phyloP scores from a whole-genome alignment of 495 filamentous ascomycete genomes.

The Glarea lozoyensis region DNA sequence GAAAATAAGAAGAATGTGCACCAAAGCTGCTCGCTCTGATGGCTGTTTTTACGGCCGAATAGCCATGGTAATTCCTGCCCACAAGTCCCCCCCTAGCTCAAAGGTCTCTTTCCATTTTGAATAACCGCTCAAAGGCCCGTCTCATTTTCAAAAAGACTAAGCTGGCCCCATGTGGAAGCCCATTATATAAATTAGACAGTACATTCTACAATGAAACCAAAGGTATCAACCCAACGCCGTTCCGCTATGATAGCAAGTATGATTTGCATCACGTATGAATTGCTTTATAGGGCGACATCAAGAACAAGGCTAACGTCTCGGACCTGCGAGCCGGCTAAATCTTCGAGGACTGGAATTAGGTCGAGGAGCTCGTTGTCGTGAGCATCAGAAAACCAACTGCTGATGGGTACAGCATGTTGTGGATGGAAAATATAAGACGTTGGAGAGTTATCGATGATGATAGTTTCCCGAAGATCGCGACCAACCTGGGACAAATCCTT shows the following conservation, averaged over 20 bases:
- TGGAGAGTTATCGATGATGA: slow-evolving; percentile 99
- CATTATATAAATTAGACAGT: slow-evolving; percentile 27
- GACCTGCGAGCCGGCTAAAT: slow-evolving; percentile 79
- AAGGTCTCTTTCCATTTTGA: slow-evolving; percentile 13
- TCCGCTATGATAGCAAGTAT: slow-evolving; percentile 38
- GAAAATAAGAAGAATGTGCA: slow-evolving; percentile 1
- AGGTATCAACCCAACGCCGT: slow-evolving; percentile 35
- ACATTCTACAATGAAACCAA: slow-evolving; percentile 25
- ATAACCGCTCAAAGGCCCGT: slow-evolving; percentile 11
- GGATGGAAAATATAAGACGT: slow-evolving; percentile 99
- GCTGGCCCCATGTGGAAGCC: slow-evolving; percentile 14
- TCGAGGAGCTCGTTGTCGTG: slow-evolving; percentile 99
- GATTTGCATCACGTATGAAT: slow-evolving; percentile 18
- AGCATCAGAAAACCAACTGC: slow-evolving; percentile 99
- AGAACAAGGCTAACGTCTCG: slow-evolving; percentile 95
- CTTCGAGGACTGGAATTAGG: slow-evolving; percentile 96
- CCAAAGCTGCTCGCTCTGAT: not conserved
- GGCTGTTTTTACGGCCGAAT: not conserved
- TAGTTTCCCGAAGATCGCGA: slow-evolving; percentile 91
- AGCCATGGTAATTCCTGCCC: not conserved
- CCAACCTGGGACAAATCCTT: slow-evolving; percentile 98
- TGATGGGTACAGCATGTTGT: slow-evolving; percentile 97
- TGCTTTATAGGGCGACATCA: slow-evolving; percentile 77
- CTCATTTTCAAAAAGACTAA: slow-evolving; percentile 3
- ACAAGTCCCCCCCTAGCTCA: not conserved